phyloP scores from a whole-genome alignment of 1,284 basidiomycete genomes.

The Farysia itapuensis region DNA sequence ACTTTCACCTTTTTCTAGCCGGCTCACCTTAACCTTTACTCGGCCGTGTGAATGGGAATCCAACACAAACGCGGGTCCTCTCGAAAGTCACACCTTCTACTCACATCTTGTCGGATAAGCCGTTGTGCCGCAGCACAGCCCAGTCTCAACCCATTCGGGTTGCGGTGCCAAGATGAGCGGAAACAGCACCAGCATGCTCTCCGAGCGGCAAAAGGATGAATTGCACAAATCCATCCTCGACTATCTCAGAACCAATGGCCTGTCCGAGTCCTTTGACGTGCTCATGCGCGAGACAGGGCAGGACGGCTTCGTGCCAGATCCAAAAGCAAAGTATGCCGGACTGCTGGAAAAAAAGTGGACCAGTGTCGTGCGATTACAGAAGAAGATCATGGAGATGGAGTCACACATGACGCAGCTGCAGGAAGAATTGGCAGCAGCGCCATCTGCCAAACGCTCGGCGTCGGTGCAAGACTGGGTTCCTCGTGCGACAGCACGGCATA shows the following conservation, averaged over 20 bases:
- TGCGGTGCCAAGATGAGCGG: too few relatives aligned
- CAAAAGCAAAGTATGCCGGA: slow-evolving; percentile 78
- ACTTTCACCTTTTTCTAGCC: too few relatives aligned
- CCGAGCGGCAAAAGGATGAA: slow-evolving; percentile 79
- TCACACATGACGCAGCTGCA: slow-evolving; percentile 73
- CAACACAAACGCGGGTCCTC: too few relatives aligned
- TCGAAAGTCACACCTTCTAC: too few relatives aligned
- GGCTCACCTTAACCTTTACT: too few relatives aligned
- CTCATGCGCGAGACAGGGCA: slow-evolving; percentile 66
- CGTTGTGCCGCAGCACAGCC: too few relatives aligned
- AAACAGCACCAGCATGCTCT: slow-evolving; percentile 62
- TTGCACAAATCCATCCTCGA: slow-evolving; percentile 84
- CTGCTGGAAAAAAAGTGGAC: slow-evolving; percentile 94
- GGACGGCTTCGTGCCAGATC: slow-evolving; percentile 74
- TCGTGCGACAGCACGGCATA: slow-evolving; percentile 74
- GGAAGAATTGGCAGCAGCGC: slow-evolving; percentile 70
- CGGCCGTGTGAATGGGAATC: too few relatives aligned
- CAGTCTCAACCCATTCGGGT: too few relatives aligned
- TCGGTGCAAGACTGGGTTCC: slow-evolving; percentile 80
- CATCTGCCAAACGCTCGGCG: slow-evolving; percentile 68
- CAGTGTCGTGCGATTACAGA: slow-evolving; percentile 84
- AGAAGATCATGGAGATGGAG: slow-evolving; percentile 78
- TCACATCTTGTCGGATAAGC: too few relatives aligned
- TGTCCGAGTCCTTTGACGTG: slow-evolving; percentile 69
- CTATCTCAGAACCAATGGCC: slow-evolving; percentile 73